Base-by-base conservation (phyloP, 164 flowering plant genomes). In the Echeveria elegans region DNA sequence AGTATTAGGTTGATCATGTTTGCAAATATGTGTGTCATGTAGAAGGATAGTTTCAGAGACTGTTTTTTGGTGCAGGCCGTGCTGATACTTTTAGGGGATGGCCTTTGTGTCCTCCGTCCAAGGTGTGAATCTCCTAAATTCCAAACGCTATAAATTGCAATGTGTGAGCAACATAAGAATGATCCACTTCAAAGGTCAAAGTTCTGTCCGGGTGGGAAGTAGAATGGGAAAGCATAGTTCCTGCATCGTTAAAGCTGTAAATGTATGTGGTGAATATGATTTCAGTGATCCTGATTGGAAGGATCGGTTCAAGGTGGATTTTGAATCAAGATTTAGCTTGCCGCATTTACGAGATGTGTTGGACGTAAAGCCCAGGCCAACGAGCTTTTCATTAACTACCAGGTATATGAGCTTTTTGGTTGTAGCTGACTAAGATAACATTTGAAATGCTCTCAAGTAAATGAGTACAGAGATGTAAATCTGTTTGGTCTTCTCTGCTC, bases 341-440 rank as follows among this genome's bases (percentile, higher is more conserved):
- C 81, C 81, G 12, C 78, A 78, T 71, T 37, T 78, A 11, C 73
- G 38, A 12, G 77, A 78, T 65, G 68, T 71, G 32, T 65, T 78
- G 30, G 73, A 75, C 45, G 34, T 75, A 37, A 64, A 67, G 50
- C 81, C 81, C 30, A 73, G 73, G 47, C 78, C 66, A 26, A 75
- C 77, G 5, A 73, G 77, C 11, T 78, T 78, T 53, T 69, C 72
- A 52, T 66, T 75, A n/a, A 71, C 68, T 34, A 70, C 28, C 66
- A 75, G 81, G 81, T 78, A 24, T 34, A 18, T n/a, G 10, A 19
- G 6, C 48, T 29, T 29, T 5, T 11, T 21, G 23, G 56, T 0
- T 48, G 56, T 48, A n/a, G 24, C 64, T 64, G 14, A 24, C 23
- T 23, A 19, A 14, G 38, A 40, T 43, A 19, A n/a, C 37, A 24